These are phyloP conservation scores for Pyrus pyrifolia DNA, from an alignment of 306 rosid species.

Conservation along the genomic window DNA sequence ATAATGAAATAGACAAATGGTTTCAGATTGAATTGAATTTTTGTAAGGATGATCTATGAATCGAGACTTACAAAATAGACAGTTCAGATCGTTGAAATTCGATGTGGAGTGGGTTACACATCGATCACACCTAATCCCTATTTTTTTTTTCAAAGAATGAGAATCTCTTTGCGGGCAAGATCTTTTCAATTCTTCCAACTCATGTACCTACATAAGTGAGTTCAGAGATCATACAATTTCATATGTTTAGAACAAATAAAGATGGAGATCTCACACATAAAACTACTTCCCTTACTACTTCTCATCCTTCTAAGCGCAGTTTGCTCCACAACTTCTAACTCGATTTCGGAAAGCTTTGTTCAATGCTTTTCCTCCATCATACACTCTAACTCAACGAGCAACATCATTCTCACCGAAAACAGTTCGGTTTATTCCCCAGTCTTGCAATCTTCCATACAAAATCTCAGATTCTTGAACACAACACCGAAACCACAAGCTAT, in stretches of 20 bases:
- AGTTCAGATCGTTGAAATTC: too few species aligned
- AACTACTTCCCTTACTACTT: not conserved
- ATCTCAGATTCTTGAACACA: conserved; percentile 31
- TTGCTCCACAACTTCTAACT: not conserved
- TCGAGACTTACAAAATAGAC: too few species aligned
- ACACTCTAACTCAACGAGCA: not conserved
- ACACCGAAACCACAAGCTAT: conserved; percentile 36
- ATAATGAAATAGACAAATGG: too few species aligned
- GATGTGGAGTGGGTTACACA: too few species aligned
- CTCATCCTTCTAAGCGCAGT: not conserved
- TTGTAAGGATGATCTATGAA: too few species aligned
- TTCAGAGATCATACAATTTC: not conserved
- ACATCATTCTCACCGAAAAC: conserved; percentile 12
- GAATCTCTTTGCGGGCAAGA: too few species aligned
- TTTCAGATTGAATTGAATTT: too few species aligned
- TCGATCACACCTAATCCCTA: too few species aligned
- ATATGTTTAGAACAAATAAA: not conserved
- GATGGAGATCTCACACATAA: not conserved
- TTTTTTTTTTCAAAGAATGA: too few species aligned
- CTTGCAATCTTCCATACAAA: conserved; percentile 31
- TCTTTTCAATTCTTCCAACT: not conserved
- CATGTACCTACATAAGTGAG: not conserved
- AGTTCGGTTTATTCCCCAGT: conserved; percentile 23
- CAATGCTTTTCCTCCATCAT: conserved; percentile 12
- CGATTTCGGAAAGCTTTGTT: not conserved